Conservation (phyloP, 768 basidiomycete species). For the Suillus tomentosus region DNA sequence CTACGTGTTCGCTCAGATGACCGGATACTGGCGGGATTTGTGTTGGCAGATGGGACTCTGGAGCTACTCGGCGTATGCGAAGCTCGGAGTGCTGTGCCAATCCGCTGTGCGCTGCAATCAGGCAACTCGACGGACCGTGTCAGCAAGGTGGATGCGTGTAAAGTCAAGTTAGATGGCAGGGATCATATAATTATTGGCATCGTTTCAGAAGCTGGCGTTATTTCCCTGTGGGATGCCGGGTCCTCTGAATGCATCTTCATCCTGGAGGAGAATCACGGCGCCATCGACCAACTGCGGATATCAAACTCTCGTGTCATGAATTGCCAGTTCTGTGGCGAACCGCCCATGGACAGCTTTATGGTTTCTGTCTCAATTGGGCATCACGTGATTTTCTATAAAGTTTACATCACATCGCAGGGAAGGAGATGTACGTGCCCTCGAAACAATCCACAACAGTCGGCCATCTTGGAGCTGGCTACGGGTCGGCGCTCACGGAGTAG, state of each 20-base stretch:
- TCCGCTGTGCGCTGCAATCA: slow-evolving; percentile 53
- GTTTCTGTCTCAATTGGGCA: slow-evolving; percentile 68
- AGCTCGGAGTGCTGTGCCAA: slow-evolving; percentile 41
- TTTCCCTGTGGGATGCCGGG: slow-evolving; percentile 77
- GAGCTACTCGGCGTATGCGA: slow-evolving; percentile 59
- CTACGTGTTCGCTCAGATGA: slow-evolving; percentile 50
- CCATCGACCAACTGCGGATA: slow-evolving; percentile 62
- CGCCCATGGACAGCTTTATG: slow-evolving; percentile 63
- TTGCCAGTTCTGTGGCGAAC: slow-evolving; percentile 74
- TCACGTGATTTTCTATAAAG: slow-evolving; percentile 64
- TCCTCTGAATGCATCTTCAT: slow-evolving; percentile 64
- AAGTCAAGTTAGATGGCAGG: slow-evolving; percentile 50
- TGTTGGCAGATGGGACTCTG: slow-evolving; percentile 64
- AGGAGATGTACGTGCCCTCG: slow-evolving; percentile 70
- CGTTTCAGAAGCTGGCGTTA: slow-evolving; percentile 63
- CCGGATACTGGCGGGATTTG: slow-evolving; percentile 56
- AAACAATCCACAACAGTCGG: slow-evolving; percentile 45
- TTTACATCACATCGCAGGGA: slow-evolving; percentile 55
- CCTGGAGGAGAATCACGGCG: slow-evolving; percentile 60
- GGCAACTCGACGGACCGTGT: slow-evolving; percentile 61
- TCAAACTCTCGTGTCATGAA: slow-evolving; percentile 52
- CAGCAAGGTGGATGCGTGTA: slow-evolving; percentile 53
- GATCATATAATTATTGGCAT: slow-evolving; percentile 57
- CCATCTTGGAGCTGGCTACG: slow-evolving; percentile 45
- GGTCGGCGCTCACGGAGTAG: slow-evolving; percentile 64